Percentiles rank a stretch among this genome's conserved stretches.
Evolutionary conservation across 345 rosid species (phyloP).

Genomic region (Dovyalis caffra): DNA sequence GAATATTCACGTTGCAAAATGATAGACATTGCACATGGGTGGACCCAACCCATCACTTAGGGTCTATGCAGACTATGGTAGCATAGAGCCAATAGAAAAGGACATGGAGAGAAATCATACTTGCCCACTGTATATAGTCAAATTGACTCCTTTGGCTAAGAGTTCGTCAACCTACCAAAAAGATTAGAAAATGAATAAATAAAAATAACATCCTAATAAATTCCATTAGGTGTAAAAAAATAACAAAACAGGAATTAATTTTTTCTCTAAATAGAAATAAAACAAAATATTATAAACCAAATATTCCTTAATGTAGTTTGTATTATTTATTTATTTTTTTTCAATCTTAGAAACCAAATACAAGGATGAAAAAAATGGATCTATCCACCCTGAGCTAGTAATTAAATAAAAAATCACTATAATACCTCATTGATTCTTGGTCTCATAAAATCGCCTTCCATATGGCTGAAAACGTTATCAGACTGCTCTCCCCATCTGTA

Average conservation of each 20-base stretch:
- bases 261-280: neutral
- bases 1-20: neutral
- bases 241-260: too few relatives aligned
- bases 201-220: too few relatives aligned
- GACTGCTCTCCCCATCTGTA: constrained; percentile 85
- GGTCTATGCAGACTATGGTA: neutral
- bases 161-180: constrained; percentile 72
- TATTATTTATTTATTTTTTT: too few relatives aligned
- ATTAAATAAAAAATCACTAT: neutral
- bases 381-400: neutral
- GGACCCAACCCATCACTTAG: constrained; percentile 5
- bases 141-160: constrained; percentile 67
- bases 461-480: constrained; percentile 39
- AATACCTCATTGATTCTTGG: constrained; percentile 69
- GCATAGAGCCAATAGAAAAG: too few relatives aligned
- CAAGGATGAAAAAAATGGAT: too few relatives aligned
- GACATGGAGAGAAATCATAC: constrained; percentile 36
- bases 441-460: constrained; percentile 78
- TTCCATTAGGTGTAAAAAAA: too few relatives aligned
- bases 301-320: too few relatives aligned
- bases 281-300: neutral
- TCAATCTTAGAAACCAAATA: too few relatives aligned
- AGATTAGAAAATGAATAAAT: neutral
- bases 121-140: constrained; percentile 85
- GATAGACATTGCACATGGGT: constrained; percentile 5